phyloP scores from a whole-genome alignment of 345 rosid genomes.

The Melaleuca alternifolia region DNA sequence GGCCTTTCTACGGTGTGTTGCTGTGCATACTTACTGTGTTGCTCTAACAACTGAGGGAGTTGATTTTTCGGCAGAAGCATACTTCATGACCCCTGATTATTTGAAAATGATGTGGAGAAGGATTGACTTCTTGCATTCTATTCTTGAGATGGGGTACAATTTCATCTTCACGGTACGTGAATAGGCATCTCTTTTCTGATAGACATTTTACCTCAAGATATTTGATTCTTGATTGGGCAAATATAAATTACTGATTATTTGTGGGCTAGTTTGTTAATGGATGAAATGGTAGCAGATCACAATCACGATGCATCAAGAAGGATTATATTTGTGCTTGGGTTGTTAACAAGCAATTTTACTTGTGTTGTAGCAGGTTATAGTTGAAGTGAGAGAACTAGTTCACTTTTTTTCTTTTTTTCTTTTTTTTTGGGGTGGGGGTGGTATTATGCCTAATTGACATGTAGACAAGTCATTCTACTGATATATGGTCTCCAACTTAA shows the following conservation, averaged over 20 bases:
- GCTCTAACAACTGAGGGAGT: conserved; percentile 54
- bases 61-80: conserved; percentile 69
- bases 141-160: conserved; percentile 81
- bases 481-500: neutral
- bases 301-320: neutral
- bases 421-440: neutral
- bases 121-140: conserved; percentile 56
- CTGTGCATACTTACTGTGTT: conserved; percentile 56
- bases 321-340: neutral
- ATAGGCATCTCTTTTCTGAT: neutral
- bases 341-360: neutral
- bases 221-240: neutral
- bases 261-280: neutral
- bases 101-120: conserved; percentile 96
- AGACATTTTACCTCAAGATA: neutral
- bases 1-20: conserved; percentile 52
- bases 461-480: neutral
- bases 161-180: conserved; percentile 77
- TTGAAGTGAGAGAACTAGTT: neutral
- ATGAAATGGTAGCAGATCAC: neutral
- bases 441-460: neutral
- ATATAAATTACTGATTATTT: neutral
- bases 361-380: neutral
- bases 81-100: conserved; percentile 71
- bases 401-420: too few species aligned